These are phyloP conservation scores for Neovahlkampfia damariscottae DNA, from an alignment of 78 protist genomes.

Conservation along the genomic window DNA sequence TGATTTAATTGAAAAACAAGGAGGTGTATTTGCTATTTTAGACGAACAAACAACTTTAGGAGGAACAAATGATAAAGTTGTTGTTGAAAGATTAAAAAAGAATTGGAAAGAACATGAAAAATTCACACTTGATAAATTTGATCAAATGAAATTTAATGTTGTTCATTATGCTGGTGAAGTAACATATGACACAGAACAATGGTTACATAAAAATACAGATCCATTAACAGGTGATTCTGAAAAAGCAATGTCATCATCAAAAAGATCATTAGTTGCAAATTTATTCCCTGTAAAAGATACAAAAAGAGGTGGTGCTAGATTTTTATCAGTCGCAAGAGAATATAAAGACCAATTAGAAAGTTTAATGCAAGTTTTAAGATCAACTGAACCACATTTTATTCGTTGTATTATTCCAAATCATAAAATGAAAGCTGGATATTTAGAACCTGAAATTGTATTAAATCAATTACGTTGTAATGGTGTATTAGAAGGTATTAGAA, in stretches of 20 bases:
- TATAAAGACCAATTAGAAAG: not conserved
- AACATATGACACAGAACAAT: not conserved
- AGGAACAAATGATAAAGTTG: not conserved
- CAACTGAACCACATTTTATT: not conserved
- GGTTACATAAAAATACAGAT: not conserved
- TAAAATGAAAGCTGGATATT: not conserved
- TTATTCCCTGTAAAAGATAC: not conserved
- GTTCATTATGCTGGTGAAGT: constrained; percentile 15
- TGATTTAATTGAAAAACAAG: constrained; percentile 57
- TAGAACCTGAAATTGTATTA: constrained; percentile 9
- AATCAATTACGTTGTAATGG: constrained; percentile 18
- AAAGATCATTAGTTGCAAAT: not conserved
- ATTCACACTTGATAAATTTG: not conserved
- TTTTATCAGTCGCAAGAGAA: not conserved
- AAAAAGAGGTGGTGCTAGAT: too few species aligned
- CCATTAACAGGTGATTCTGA: constrained; percentile 2
- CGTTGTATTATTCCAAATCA: not conserved
- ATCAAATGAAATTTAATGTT: not conserved
- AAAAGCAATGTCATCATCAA: not conserved
- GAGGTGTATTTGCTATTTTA: not conserved
- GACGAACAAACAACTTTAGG: not conserved
- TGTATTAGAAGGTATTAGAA: constrained; percentile 21
- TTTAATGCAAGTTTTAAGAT: not conserved
- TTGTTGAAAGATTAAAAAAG: not conserved
- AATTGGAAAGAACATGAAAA: not conserved